Evolutionary conservation across 75 land plant species (phyloP).

Genomic region (Adiantum capillusveneris): DNA sequence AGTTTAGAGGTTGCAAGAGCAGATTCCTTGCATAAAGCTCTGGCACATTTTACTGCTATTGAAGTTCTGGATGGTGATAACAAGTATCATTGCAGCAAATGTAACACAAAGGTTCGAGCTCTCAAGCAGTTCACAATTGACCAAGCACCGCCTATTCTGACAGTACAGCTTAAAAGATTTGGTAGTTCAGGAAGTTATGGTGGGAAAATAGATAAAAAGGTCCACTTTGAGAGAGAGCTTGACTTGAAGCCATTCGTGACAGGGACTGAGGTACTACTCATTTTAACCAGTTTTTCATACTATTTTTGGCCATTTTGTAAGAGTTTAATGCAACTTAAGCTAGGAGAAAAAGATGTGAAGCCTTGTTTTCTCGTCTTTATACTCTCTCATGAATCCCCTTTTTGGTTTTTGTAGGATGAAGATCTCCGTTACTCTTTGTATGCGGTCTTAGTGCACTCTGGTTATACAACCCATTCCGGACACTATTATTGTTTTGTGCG

Average conservation of each 20-base stretch:
- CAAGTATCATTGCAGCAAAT: constrained; percentile 23
- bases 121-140: constrained; percentile 30
- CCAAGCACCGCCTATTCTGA: constrained; percentile 20
- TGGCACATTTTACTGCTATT: constrained; percentile 16
- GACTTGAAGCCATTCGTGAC: constrained; percentile 76
- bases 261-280: constrained; percentile 22
- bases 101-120: constrained; percentile 27
- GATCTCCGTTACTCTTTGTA: constrained; percentile 16
- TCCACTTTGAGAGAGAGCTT: constrained; percentile 21
- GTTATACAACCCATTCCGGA: constrained; percentile 28
- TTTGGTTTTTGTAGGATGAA: constrained; percentile 10
- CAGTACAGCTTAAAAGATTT: constrained; percentile 31
- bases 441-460: constrained; percentile 30
- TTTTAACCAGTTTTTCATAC: too few relatives aligned
- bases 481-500: constrained; percentile 34
- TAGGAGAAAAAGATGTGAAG: too few relatives aligned
- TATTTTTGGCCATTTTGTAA: too few relatives aligned
- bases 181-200: constrained; percentile 22
- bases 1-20: constrained; percentile 27
- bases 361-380: neutral
- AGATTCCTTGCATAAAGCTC: constrained; percentile 25
- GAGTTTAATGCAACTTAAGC: too few relatives aligned
- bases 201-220: constrained; percentile 28
- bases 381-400: neutral
- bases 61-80: constrained; percentile 34